A percentile compares a stretch with the other conserved stretches of the same genome.
Evolutionary conservation across 768 basidiomycete species (phyloP).

Genomic region (Porphyrellus cyaneotinctus): DNA sequence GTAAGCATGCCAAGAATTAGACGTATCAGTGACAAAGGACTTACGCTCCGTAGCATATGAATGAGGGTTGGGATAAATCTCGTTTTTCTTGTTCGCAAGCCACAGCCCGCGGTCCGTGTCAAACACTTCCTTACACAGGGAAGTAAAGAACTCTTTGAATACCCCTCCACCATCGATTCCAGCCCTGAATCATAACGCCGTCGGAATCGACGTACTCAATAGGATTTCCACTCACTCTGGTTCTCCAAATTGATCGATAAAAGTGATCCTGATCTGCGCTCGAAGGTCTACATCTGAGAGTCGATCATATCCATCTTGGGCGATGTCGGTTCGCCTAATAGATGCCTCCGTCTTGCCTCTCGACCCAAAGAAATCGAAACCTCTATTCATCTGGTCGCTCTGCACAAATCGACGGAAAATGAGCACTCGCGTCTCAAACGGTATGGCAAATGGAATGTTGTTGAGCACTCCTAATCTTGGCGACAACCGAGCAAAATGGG

Average conservation of each 20-base stretch:
- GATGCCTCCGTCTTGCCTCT: conserved; percentile 24
- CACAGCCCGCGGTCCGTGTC: conserved; percentile 93
- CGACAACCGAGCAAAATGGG: conserved; percentile 49
- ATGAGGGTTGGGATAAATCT: conserved; percentile 94
- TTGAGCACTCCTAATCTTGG: conserved; percentile 89
- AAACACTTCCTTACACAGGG: conserved; percentile 89
- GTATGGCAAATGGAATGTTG: conserved; percentile 94
- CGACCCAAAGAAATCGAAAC: conserved; percentile 14
- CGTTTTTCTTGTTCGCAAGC: conserved; percentile 86
- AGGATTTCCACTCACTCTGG: conserved; percentile 58
- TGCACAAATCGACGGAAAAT: conserved; percentile 84
- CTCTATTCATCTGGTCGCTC: conserved; percentile 45
- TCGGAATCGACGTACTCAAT: conserved; percentile 2
- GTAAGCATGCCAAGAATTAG: not conserved
- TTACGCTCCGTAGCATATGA: conserved; percentile 83
- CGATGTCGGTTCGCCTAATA: conserved; percentile 64
- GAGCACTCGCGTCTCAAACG: conserved; percentile 85
- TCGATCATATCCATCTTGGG: conserved; percentile 88
- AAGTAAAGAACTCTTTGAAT: conserved; percentile 97
- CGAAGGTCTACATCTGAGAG: conserved; percentile 78
- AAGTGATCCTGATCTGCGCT: conserved; percentile 81
- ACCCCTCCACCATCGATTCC: conserved; percentile 97
- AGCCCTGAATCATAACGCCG: conserved; percentile 40
- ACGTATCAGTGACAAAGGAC: conserved; percentile 20
- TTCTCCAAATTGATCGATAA: conserved; percentile 85